These are phyloP conservation scores for Pyricularia sp. DNA, from an alignment of 2,329 filamentous ascomycete species.

Conservation along the genomic window DNA sequence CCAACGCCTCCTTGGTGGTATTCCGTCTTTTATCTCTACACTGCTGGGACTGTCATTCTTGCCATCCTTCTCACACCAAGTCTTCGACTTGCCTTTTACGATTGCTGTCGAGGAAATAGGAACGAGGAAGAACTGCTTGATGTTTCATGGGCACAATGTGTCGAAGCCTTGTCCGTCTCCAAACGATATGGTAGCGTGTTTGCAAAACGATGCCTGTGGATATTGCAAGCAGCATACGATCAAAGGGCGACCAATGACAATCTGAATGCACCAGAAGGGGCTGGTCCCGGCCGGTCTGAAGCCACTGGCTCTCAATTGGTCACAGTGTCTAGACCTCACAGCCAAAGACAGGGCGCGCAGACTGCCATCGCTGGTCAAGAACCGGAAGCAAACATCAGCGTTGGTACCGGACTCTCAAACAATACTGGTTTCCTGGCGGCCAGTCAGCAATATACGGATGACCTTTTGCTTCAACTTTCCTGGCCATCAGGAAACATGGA, in stretches of 20 bases:
- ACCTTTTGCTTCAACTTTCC: neutral
- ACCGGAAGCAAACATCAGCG: neutral
- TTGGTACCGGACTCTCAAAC: neutral
- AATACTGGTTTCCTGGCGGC: neutral
- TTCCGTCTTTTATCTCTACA: slow-evolving; percentile 2
- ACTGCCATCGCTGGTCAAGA: neutral
- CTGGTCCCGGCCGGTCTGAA: neutral
- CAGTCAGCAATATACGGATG: neutral
- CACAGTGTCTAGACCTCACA: neutral
- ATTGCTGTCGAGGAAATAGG: neutral
- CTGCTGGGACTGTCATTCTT: slow-evolving; percentile 1
- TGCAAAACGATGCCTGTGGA: slow-evolving; percentile 2
- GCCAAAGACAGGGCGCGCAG: neutral
- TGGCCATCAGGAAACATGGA: slow-evolving; percentile 3
- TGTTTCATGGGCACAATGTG: neutral
- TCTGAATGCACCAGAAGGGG: neutral
- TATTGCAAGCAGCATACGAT: neutral
- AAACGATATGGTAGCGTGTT: neutral
- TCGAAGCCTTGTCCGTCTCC: neutral
- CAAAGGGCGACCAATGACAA: neutral
- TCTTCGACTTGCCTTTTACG: neutral
- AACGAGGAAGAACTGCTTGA: neutral
- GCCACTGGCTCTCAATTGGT: neutral
- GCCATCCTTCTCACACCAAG: slow-evolving; percentile 1
- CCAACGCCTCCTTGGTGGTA: slow-evolving; percentile 3